Base-by-base conservation (phyloP, 202 grass and related monocot species). In the Carex arenaria region DNA sequence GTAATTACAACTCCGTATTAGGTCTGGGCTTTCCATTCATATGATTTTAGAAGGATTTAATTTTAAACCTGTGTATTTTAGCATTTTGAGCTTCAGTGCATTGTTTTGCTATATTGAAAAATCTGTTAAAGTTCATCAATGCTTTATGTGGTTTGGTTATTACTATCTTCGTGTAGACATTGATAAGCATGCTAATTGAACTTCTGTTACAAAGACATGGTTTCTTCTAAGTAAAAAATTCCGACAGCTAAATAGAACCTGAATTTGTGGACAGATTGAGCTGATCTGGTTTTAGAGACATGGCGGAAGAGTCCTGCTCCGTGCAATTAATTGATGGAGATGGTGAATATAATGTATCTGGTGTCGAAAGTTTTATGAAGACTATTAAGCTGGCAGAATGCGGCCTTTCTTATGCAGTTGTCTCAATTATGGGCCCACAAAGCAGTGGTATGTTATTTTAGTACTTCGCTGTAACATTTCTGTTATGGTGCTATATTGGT, bases 361-460 rank as follows among this genome's bases (percentile, higher is more conserved):
- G 89, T 62, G 78, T 97, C 76, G 91, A 93, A 10, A 88, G 73
- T 78, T 97, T 97, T 73, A 86, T 93, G 89, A 97, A 93, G 81
- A 86, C 90, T 73, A 67, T 93, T 84, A 93, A 87, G 83, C 84
- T 97, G 67, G 77, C 49, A 2, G 91, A 93, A 89, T 96, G 93
- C 14, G 93, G 93, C 12, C 93, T 96, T 71, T 96, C 93, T 9
- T 96, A 96, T 64, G 93, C 93, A 53, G 91, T 93, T 88, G 93
- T 93, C 32, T 96, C 93, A 56, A 96, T 96, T 85, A 96, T 96
- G 93, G 93, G 93, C 5, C 93, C 93, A 2, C 93, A 96, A 65
- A 96, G 93, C 86, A 96, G 93, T 83, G 93, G 93, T 96, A 96
- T 87, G 85, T 74, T 51, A 63, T 26, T 28, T 18, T 73, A 34